These are phyloP conservation scores for Graphilbum ipis-grandicollis DNA, from an alignment of 2,329 filamentous ascomycete species.

Conservation along the genomic window DNA sequence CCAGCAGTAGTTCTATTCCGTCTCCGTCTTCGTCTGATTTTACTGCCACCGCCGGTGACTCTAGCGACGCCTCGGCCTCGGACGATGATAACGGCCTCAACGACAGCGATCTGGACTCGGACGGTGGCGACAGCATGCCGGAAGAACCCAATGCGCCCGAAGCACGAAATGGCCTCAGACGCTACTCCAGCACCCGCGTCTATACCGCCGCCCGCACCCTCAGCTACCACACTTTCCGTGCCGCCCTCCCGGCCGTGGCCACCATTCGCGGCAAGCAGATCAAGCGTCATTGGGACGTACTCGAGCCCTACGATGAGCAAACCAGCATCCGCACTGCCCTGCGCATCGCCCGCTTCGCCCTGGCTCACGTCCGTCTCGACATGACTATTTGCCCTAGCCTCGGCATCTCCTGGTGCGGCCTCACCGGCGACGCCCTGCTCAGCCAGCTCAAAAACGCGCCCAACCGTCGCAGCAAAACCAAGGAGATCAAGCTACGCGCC, in stretches of 20 bases:
- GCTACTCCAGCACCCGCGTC: too few relatives aligned
- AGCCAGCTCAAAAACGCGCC: background rate
- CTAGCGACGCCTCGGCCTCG: too few relatives aligned
- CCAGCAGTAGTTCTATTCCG: background rate
- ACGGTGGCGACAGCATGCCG: too few relatives aligned
- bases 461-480: background rate
- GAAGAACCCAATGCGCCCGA: too few relatives aligned
- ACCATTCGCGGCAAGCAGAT: background rate
- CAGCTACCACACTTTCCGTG: background rate
- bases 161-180: too few relatives aligned
- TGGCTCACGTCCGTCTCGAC: background rate
- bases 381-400: slow-evolving; percentile 7
- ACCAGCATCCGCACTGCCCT: background rate
- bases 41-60: too few relatives aligned
- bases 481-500: background rate
- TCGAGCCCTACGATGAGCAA: background rate
- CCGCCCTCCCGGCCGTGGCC: background rate
- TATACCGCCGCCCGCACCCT: too few relatives aligned
- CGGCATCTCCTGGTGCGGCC: slow-evolving; percentile 1
- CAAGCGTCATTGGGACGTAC: background rate
- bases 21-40: too few relatives aligned
- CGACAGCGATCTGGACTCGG: too few relatives aligned
- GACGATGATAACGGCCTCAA: too few relatives aligned
- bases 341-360: too few relatives aligned
- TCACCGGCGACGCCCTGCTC: background rate